Evolutionary conservation across 805 yeast genomes (phyloP).

Genomic region (Trichomonascus vanleenenianus): DNA sequence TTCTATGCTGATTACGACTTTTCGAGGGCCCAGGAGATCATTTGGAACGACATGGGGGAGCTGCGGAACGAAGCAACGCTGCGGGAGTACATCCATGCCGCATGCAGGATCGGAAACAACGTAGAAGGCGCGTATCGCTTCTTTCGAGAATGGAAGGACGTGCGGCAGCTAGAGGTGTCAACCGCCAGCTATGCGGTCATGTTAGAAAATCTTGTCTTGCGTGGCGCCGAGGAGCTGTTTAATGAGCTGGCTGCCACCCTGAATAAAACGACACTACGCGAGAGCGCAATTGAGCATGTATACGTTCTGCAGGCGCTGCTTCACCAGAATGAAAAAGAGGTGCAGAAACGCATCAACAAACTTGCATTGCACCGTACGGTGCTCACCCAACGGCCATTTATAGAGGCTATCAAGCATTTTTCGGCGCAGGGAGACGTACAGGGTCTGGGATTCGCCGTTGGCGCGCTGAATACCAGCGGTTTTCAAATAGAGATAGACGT

Average conservation of each 20-base stretch:
- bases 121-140: slow-evolving; percentile 8
- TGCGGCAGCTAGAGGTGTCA: not conserved
- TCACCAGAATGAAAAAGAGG: slow-evolving; percentile 1
- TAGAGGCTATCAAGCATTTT: slow-evolving; percentile 1
- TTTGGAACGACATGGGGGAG: slow-evolving; percentile 4
- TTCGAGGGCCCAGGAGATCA: slow-evolving; percentile 15
- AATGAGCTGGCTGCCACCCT: no score
- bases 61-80: slow-evolving; percentile 7
- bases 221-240: not conserved
- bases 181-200: slow-evolving; percentile 6
- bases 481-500: slow-evolving; percentile 1
- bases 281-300: slow-evolving; percentile 5
- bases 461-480: not conserved
- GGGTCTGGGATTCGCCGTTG: not conserved
- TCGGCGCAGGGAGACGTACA: not conserved
- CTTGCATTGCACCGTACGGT: not conserved
- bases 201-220: slow-evolving; percentile 9
- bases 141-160: slow-evolving; percentile 11
- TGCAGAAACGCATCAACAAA: not conserved
- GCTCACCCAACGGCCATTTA: not conserved
- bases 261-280: no score
- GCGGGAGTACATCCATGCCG: slow-evolving; percentile 9
- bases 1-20: slow-evolving; percentile 13
- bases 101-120: slow-evolving; percentile 9
- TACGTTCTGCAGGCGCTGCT: slow-evolving; percentile 8